Percentiles rank a stretch among this genome's conserved stretches.
Evolutionary conservation across 2,329 filamentous ascomycete genomes (phyloP).

Genomic region (Trichoderma sp.): DNA sequence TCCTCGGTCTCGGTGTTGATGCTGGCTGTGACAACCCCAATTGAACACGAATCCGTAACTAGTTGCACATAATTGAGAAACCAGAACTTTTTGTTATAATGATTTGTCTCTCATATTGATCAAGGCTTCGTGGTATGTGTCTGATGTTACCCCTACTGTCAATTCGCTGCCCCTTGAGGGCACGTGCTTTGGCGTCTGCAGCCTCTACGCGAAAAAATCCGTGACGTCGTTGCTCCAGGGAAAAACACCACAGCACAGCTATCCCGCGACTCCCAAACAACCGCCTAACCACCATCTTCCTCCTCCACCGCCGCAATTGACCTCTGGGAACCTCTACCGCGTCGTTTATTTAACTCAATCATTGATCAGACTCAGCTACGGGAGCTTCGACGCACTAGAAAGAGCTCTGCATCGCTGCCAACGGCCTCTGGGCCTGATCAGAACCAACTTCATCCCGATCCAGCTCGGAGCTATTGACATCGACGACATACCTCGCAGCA

Average conservation of each 20-base stretch:
- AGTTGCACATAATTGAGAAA: no score
- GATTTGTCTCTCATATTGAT: no score
- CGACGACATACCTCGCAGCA: slow-evolving; percentile 35
- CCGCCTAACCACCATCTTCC: background rate
- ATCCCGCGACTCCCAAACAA: background rate
- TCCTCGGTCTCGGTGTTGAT: background rate
- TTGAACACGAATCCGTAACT: no score
- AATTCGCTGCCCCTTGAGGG: background rate
- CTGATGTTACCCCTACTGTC: background rate
- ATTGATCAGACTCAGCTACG: no score
- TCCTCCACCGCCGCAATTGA: background rate
- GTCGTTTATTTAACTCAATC: no score
- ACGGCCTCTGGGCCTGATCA: slow-evolving; percentile 6
- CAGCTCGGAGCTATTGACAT: background rate
- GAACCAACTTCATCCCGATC: background rate
- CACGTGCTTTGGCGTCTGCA: slow-evolving; percentile 24
- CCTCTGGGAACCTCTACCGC: no score
- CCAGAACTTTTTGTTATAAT: background rate
- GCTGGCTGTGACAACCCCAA: no score
- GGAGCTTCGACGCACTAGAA: background rate
- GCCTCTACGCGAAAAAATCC: slow-evolving; percentile 24
- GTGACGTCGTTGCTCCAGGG: slow-evolving; percentile 26
- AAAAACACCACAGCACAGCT: background rate
- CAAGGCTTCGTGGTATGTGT: background rate
- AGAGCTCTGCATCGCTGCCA: background rate